These are phyloP conservation scores for Cytospora paraplurivora DNA, from an alignment of 2,329 filamentous ascomycete species.

Conservation along the genomic window DNA sequence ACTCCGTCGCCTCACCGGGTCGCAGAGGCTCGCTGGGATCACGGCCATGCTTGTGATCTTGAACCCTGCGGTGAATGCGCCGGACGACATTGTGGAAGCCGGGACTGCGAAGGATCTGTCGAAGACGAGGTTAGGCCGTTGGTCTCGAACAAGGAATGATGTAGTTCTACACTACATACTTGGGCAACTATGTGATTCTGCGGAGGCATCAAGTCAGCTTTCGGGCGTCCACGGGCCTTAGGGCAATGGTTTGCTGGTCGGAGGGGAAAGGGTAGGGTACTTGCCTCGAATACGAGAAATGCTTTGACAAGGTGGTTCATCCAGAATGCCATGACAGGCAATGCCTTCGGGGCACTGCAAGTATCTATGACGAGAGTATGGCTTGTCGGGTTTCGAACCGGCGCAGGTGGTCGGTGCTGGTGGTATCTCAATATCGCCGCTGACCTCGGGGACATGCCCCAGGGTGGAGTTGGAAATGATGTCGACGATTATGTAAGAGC, in stretches of 20 bases:
- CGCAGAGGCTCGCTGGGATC: constrained; percentile 53
- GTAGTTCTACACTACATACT: constrained; percentile 21
- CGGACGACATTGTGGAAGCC: constrained; percentile 56
- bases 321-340: constrained; percentile 19
- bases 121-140: constrained; percentile 7
- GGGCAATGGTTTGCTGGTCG: too few species aligned
- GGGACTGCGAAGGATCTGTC: constrained; percentile 52
- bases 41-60: constrained; percentile 52
- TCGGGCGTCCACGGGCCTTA: neutral
- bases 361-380: neutral
- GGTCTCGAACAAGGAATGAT: accelerated
- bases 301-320: constrained; percentile 16
- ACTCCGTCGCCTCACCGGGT: constrained; percentile 53
- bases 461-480: constrained; percentile 14
- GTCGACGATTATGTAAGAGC: constrained; percentile 16
- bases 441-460: too few species aligned
- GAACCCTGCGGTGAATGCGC: constrained; percentile 52
- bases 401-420: neutral
- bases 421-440: neutral
- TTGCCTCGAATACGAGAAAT: constrained; percentile 15
- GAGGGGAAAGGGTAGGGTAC: neutral
- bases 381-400: neutral
- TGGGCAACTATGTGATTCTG: constrained; percentile 32
- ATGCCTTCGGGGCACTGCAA: neutral
- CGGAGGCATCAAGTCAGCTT: neutral